phyloP scores from a whole-genome alignment of 2,329 filamentous ascomycete genomes.

The Arachnopeziza araneosa region DNA sequence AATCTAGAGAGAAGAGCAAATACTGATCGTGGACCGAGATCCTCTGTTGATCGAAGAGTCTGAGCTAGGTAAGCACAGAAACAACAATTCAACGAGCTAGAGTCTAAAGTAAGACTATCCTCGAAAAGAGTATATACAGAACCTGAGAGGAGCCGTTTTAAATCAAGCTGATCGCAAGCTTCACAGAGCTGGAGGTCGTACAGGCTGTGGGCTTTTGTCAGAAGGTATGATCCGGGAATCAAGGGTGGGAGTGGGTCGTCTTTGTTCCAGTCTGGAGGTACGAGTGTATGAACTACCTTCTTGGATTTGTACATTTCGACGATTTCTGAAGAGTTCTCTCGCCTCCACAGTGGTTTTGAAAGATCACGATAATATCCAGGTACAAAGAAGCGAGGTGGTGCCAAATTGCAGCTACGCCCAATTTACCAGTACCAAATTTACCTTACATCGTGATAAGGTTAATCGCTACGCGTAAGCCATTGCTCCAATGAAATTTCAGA shows the following conservation, averaged over 20 bases:
- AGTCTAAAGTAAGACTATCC: not conserved
- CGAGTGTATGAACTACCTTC: no score
- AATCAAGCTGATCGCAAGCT: not conserved
- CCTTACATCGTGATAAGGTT: no score
- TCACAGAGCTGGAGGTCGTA: not conserved
- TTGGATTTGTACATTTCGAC: no score
- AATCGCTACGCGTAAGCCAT: no score
- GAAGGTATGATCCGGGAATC: not conserved
- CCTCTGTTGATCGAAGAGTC: not conserved
- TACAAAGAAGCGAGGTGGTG: no score
- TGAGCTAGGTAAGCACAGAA: not conserved
- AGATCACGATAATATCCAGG: no score
- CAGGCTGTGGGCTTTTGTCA: not conserved
- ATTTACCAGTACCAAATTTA: no score
- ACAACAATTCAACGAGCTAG: not conserved
- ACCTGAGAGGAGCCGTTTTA: not conserved
- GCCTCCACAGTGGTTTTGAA: no score
- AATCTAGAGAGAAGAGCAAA: not conserved
- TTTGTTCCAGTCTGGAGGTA: not conserved
- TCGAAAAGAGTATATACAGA: not conserved
- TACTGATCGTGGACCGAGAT: not conserved
- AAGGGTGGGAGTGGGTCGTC: not conserved
- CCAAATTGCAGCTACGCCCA: no score
- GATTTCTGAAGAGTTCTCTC: no score
- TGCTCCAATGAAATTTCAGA: no score